Percentiles rank a stretch among this genome's conserved stretches.
Evolutionary conservation across 805 yeast genomes (phyloP).

Genomic region (Kockiozyma suomiensis): DNA sequence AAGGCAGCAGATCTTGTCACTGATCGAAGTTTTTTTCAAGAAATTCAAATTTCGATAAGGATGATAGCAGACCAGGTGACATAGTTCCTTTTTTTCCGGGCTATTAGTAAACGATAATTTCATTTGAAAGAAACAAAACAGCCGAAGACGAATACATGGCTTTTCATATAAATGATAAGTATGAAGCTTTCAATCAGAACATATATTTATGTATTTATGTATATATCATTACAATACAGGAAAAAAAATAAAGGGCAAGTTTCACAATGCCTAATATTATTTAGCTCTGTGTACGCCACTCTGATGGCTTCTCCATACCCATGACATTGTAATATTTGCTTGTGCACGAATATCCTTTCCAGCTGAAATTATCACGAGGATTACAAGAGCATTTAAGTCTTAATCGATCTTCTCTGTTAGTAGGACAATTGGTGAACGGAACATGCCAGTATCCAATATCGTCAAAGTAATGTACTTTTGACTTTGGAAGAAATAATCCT

Average conservation of each 20-base stretch:
- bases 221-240: slow-evolving; percentile 45
- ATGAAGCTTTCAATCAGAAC: too few relatives aligned
- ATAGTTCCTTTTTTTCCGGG: too few relatives aligned
- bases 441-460: slow-evolving; percentile 62
- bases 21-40: too few relatives aligned
- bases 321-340: slow-evolving; percentile 41
- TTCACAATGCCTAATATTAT: background rate
- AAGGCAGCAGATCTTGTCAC: too few relatives aligned
- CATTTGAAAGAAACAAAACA: too few relatives aligned
- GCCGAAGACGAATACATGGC: too few relatives aligned
- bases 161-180: too few relatives aligned
- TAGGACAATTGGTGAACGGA: slow-evolving; percentile 63
- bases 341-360: slow-evolving; percentile 48
- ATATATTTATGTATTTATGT: too few relatives aligned
- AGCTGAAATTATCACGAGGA: slow-evolving; percentile 44
- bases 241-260: background rate
- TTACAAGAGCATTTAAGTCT: slow-evolving; percentile 64
- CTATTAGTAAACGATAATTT: too few relatives aligned
- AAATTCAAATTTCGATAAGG: too few relatives aligned
- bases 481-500: slow-evolving; percentile 54
- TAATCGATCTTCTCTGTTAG: slow-evolving; percentile 52
- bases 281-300: slow-evolving; percentile 33
- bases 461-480: slow-evolving; percentile 60
- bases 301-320: slow-evolving; percentile 32
- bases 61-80: too few relatives aligned